Base-by-base conservation (phyloP, 2,329 filamentous ascomycete genomes). In the Calonectria fujianensis region DNA sequence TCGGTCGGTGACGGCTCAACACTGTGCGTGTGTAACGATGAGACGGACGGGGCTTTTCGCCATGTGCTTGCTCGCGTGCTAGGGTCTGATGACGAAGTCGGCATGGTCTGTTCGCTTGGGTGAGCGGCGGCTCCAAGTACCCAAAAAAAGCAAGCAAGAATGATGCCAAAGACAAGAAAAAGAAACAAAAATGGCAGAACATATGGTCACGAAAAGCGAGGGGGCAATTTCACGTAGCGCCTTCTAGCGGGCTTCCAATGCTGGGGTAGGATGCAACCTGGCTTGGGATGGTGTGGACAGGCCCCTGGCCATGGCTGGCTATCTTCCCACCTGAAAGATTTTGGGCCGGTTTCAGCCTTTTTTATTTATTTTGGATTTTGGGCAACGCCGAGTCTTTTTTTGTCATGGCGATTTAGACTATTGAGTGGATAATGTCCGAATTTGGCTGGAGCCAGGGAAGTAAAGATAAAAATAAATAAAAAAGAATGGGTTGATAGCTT, bases 231-330 rank as follows among this genome's bases (percentile, higher is more conserved):
- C 69, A 75, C 63, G 67, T 74, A 74, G 72, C 74, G 74, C 70
- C 76, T 81, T 81, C 80, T 81, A 80, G 80, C 75, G 80, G 77
- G 77, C 74, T 81, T 81, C 80, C 72, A 81, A 59, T 72, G 77
- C 78, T 69, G 69, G 79, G 78, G 76, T 67, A 61, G 64, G 77
- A 51, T 80, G 50, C 29, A 45, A 32, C 63, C 16, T 39, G 45
- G 32, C 64, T 51, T 57, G 69, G 31, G 35, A 48, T 70, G 54
- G 66, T 14, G 57, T 63, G 57, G 16, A 39, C 24, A 37, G 13
- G 35, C 14, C 37, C 61, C n/a, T 69, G 79, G 73, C 73, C 79
- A 74, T 76, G 77, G 79, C 79, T 79, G 65, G 52, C 45, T 45
- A 54, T 54, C 76, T 71, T 64, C 59, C 39, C 61, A 54, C 39